These are phyloP conservation scores for Cryptococcus depauperatus DNA, from an alignment of 1,284 basidiomycete species.

Conservation along the genomic window DNA sequence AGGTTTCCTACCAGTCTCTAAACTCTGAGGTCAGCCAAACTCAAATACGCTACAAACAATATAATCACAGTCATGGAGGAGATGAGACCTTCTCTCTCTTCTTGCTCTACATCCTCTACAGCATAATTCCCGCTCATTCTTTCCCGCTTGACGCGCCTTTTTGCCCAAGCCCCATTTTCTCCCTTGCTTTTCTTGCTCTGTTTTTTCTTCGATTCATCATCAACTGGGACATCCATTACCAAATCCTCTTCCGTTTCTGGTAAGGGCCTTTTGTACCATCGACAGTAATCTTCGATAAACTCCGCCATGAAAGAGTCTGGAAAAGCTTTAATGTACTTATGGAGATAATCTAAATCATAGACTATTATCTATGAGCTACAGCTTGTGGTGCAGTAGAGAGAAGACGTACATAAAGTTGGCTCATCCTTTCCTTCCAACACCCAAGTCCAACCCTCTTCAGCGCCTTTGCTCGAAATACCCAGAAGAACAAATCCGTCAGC, in stretches of 20 bases:
- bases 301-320: slow-evolving; percentile 54
- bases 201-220: slow-evolving; percentile 15
- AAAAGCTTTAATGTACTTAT: slow-evolving; percentile 62
- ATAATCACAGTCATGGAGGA: slow-evolving; percentile 29
- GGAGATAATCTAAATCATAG: slow-evolving; percentile 58
- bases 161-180: slow-evolving; percentile 29
- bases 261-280: slow-evolving; percentile 53
- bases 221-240: slow-evolving; percentile 26
- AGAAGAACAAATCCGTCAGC: slow-evolving; percentile 43
- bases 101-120: slow-evolving; percentile 33
- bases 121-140: slow-evolving; percentile 29
- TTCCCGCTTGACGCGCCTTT: slow-evolving; percentile 25
- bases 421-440: slow-evolving; percentile 69
- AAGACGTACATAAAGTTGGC: slow-evolving; percentile 56
- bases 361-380: slow-evolving; percentile 47
- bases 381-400: background rate
- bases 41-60: background rate
- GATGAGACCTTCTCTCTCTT: slow-evolving; percentile 40
- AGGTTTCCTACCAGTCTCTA: slow-evolving; percentile 39
- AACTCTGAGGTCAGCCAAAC: background rate
- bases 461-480: slow-evolving; percentile 21
- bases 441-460: slow-evolving; percentile 46
- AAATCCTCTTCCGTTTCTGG: slow-evolving; percentile 48
- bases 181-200: slow-evolving; percentile 15
- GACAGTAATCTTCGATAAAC: slow-evolving; percentile 62